Base-by-base conservation (phyloP, 106 monocot genomes). In the Phalaenopsis aphrodite region DNA sequence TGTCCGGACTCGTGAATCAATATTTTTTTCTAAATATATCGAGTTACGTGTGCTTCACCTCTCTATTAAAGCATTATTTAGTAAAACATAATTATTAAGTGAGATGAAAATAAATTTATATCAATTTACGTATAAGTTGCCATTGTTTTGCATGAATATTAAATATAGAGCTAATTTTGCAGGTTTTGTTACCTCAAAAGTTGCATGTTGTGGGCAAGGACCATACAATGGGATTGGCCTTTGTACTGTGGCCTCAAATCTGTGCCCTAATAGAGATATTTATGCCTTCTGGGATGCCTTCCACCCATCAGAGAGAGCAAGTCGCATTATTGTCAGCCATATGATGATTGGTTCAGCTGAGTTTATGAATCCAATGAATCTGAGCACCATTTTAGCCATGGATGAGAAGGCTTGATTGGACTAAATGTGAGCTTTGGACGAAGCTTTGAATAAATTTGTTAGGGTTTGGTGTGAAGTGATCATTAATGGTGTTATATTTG, bases 121-220 rank as follows among this genome's bases (percentile, higher is more conserved):
- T 30, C 30, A 0, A 30, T 30, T 30, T 30, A 30, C 30, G 0
- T 30, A 30, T 30, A 30, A 30, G 30, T 30, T 30, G 30, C 30
- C 30, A 30, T 30, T 0, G 30, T 30, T 30, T 0, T 30, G 30
- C 30, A 30, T 30, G 0, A 30, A 30, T 30, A 30, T 30, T 30
- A 30, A 30, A 30, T 30, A 30, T 30, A 0, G 30, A 30, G 30
- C 30, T 30, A 30, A 49, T 65, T 8, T 82, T 58, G 79, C 83
- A 96, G 96, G 96, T 2, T 96, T 96, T 74, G 65, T 68, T 3
- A 96, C 96, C 8, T 85, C 96, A 67, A 91, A 88, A 78, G 61
- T 88, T 2, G 96, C 96, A 5, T 96, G 96, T 77, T 96, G 96
- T 56, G 96, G 96, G 1, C 96, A 96, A 65, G 96, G 96, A 4